Evolutionary conservation across 129 eudicot species (phyloP), one percentile per base, ranked within the genome.

Genomic region (Cynara cardunculus): DNA sequence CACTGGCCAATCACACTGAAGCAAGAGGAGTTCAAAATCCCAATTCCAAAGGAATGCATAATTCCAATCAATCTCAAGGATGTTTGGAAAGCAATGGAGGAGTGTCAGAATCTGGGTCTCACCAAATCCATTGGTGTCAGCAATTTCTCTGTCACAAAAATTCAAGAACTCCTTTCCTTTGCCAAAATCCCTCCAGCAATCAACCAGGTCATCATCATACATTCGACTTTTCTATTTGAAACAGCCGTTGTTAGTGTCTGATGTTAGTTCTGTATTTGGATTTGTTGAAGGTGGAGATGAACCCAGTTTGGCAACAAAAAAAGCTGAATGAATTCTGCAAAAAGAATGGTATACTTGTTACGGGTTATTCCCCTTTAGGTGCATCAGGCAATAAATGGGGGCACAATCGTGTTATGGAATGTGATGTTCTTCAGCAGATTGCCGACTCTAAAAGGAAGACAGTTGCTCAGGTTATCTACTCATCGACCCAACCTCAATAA

Each of bases 1-100:
- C 93, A 89, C 27, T 78, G 71, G 80, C 93, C 93, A 32, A 1
- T 89, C 19, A 84, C 76, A 28, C 19, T 87, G 46, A 82, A 66
- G 12, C 79, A 77, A 46, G 84, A 65, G 14, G 80, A 74, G 66
- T 12, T 41, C 24, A 82, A 25, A 67, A 0, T 69, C 22, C 92
- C 93, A 4, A 71, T 87, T 4, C 79, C 85, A 68, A 78, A 53
- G 49, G 93, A 82, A 22, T 26, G 62, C 31, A 71, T 87, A 31
- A n/a, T 37, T 12, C 72, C 87, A 18, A 78, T 89, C 41, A 87
- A 89, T 74, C 59, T 89, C 22, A 84, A 74, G 62, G 90, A 87
- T 14, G 90, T 82, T 1, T 89, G 93, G 93, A 80, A 89, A 80
- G 87, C 71, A 56, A 89, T 89, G 93, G 93, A 89, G 67, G 82